Evolutionary conservation across 768 basidiomycete species (phyloP).

Genomic region (Lentinula sp.): DNA sequence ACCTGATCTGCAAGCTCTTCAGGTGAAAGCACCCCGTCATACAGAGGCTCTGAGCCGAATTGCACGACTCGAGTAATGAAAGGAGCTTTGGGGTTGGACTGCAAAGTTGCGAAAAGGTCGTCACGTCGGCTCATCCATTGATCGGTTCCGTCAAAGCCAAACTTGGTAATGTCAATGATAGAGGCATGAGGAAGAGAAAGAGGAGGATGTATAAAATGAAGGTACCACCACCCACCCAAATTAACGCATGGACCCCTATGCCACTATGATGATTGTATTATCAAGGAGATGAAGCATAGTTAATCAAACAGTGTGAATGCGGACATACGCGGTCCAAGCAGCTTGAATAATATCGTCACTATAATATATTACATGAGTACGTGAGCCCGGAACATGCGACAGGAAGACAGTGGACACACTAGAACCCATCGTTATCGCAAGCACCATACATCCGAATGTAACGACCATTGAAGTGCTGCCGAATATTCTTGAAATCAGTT

Average conservation of each 20-base stretch:
- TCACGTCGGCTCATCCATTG: constrained; percentile 52
- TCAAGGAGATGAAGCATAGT: too few species aligned
- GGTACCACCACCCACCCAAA: constrained; percentile 33
- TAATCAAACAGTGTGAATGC: too few species aligned
- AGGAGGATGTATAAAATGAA: not conserved
- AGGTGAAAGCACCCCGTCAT: constrained; percentile 48
- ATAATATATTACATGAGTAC: not conserved
- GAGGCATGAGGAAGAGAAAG: not conserved
- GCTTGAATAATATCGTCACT: constrained; percentile 43
- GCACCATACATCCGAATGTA: constrained; percentile 57
- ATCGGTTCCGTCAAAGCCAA: constrained; percentile 40
- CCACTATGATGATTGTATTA: not conserved
- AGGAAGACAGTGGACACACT: not conserved
- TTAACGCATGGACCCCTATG: constrained; percentile 43
- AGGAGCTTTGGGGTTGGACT: constrained; percentile 55
- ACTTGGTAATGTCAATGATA: constrained; percentile 20
- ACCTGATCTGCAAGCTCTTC: constrained; percentile 46
- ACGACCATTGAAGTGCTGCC: constrained; percentile 50
- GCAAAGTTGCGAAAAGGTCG: constrained; percentile 42
- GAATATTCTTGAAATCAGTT: constrained; percentile 56
- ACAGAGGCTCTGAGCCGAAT: constrained; percentile 70
- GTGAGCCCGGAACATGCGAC: not conserved
- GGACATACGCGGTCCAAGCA: constrained; percentile 36
- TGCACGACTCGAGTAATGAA: constrained; percentile 62
- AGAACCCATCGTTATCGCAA: constrained; percentile 27